phyloP scores from a whole-genome alignment of 2,329 filamentous ascomycete genomes.

The Paecilomyces sp. region DNA sequence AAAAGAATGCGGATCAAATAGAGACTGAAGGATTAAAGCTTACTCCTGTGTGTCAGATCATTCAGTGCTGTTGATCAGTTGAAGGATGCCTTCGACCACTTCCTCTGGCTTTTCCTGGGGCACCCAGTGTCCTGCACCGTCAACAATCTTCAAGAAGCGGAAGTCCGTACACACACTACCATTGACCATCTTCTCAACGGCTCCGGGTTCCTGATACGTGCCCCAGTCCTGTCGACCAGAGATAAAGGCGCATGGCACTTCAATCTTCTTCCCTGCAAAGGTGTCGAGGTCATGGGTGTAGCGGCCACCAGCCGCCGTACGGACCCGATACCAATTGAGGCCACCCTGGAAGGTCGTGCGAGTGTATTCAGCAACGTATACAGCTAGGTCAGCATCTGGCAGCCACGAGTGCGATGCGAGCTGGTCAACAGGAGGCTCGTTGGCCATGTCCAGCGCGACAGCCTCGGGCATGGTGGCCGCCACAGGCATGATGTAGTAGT shows the following conservation, averaged over 20 bases:
- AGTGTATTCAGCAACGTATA: constrained; percentile 55
- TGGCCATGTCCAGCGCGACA: constrained; percentile 49
- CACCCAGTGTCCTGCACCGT: constrained; percentile 62
- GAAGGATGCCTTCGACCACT: constrained; percentile 43
- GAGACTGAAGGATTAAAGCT: not conserved
- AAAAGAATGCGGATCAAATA: not conserved
- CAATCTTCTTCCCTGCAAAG: constrained; percentile 55
- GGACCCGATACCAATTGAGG: constrained; percentile 60
- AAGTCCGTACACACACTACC: constrained; percentile 47
- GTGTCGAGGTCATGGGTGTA: constrained; percentile 47
- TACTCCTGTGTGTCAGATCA: not conserved
- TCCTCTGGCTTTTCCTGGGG: constrained; percentile 58
- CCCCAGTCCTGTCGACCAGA: constrained; percentile 60
- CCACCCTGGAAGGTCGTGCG: constrained; percentile 60
- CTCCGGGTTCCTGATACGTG: constrained; percentile 60
- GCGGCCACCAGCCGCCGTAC: constrained; percentile 42
- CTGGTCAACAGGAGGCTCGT: constrained; percentile 36
- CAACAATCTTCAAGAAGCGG: constrained; percentile 46
- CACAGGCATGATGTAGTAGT: constrained; percentile 62
- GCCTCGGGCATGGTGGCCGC: constrained; percentile 52
- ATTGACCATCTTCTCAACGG: constrained; percentile 48
- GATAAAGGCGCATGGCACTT: constrained; percentile 56
- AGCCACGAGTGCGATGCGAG: constrained; percentile 46
- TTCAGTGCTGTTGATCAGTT: constrained; percentile 22
- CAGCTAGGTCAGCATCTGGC: constrained; percentile 47